A percentile compares a stretch with the other conserved stretches of the same genome.
Conservation (phyloP, 345 rosid genomes). For the Aurinia saxatilis region DNA sequence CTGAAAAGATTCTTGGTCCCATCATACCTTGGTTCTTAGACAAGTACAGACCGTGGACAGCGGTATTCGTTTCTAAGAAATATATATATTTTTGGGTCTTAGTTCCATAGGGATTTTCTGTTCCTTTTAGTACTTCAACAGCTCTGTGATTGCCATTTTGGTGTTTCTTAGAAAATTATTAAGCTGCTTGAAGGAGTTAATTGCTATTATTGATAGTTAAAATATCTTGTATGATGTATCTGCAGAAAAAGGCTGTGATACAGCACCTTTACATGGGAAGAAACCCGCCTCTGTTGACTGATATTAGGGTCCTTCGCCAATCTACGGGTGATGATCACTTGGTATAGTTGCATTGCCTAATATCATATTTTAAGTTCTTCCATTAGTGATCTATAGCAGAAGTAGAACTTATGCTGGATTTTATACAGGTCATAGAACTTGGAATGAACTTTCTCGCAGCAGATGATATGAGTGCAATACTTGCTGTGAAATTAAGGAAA, state of each 20-base stretch:
- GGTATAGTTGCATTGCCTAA: slow-evolving; percentile 36
- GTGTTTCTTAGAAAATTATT: too few species aligned
- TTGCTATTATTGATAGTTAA: background rate
- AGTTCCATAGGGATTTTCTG: background rate
- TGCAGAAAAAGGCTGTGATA: slow-evolving; percentile 75
- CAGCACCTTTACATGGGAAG: slow-evolving; percentile 84
- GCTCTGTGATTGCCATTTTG: background rate
- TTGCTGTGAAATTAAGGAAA: slow-evolving; percentile 77
- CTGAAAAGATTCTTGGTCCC: slow-evolving; percentile 84
- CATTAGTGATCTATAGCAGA: background rate
- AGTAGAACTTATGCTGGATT: slow-evolving; percentile 12
- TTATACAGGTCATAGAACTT: slow-evolving; percentile 72
- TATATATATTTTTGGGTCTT: background rate
- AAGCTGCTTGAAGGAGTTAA: background rate
- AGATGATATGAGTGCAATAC: slow-evolving; percentile 94
- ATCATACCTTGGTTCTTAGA: slow-evolving; percentile 95
- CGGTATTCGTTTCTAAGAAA: slow-evolving; percentile 38
- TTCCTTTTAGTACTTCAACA: background rate
- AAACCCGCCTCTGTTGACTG: slow-evolving; percentile 74
- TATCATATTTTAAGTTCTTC: background rate
- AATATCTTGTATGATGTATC: background rate
- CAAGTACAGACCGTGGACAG: slow-evolving; percentile 98
- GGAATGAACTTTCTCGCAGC: slow-evolving; percentile 90
- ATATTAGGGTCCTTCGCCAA: slow-evolving; percentile 66
- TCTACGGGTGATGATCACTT: slow-evolving; percentile 78